A percentile compares a stretch with the other conserved stretches of the same genome.
Conservation (phyloP, 345 rosid species). For the Citrus glauca region DNA sequence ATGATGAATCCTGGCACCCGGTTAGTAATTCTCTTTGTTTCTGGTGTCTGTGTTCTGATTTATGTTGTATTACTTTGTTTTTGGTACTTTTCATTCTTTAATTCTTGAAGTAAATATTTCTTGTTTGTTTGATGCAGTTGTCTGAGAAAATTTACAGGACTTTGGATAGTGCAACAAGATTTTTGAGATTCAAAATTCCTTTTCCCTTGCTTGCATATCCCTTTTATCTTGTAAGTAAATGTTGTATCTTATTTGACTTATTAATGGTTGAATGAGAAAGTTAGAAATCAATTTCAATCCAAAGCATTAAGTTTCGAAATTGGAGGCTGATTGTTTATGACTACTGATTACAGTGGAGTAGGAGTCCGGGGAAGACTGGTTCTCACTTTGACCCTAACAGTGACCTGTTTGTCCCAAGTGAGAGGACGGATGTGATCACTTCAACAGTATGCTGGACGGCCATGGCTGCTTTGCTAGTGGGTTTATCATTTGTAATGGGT, state of each 20-base stretch:
- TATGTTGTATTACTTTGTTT: background rate
- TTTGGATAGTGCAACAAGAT: conserved; percentile 33
- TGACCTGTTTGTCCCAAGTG: conserved; percentile 32
- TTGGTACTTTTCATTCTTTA: background rate
- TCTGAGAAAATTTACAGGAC: conserved; percentile 40
- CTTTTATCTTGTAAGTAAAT: conserved; percentile 44
- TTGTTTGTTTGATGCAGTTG: conserved; percentile 27
- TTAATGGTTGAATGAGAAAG: background rate
- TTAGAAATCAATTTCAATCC: background rate
- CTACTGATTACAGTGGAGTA: conserved; percentile 26
- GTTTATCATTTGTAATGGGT: conserved; percentile 35
- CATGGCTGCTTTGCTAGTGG: conserved; percentile 36
- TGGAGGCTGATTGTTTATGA: background rate
- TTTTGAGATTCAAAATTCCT: conserved; percentile 45
- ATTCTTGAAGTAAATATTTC: background rate
- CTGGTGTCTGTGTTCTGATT: background rate
- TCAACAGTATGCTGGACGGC: conserved; percentile 35
- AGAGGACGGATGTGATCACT: conserved; percentile 33
- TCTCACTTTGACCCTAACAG: conserved; percentile 42
- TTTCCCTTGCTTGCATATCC: conserved; percentile 61
- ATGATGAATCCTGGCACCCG: conserved; percentile 64
- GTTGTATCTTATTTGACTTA: background rate
- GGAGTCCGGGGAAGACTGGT: conserved; percentile 48
- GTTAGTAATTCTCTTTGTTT: conserved; percentile 19
- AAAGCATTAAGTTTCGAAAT: background rate